Evolutionary conservation across 345 rosid species (phyloP).

Genomic region (Gossypium raimondii): DNA sequence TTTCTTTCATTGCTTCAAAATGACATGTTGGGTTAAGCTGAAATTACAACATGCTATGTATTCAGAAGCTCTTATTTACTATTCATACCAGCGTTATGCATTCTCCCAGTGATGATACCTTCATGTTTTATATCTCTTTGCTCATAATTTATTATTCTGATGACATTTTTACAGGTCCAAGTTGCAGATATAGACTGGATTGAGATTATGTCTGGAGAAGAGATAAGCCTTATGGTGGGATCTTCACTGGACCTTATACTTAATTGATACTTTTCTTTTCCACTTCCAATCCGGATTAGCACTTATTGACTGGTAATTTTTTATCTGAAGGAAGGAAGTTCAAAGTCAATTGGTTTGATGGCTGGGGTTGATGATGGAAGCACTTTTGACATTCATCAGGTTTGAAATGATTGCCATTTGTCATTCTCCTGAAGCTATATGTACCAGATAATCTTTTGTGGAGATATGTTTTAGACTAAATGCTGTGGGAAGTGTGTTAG

Average conservation of each 20-base stretch:
- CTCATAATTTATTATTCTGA: constrained; percentile 18
- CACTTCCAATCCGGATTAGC: background rate
- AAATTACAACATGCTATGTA: background rate
- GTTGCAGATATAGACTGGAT: constrained; percentile 95
- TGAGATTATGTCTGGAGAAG: constrained; percentile 66
- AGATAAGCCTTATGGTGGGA: constrained; percentile 80
- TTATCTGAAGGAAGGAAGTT: constrained; percentile 68
- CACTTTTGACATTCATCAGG: constrained; percentile 79
- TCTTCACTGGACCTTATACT: constrained; percentile 15
- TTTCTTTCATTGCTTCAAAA: background rate
- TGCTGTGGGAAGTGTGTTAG: background rate
- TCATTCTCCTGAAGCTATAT: constrained; percentile 9
- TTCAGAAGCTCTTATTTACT: constrained; percentile 8
- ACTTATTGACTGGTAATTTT: constrained; percentile 18
- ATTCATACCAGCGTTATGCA: background rate
- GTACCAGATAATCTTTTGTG: constrained; percentile 10
- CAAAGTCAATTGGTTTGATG: constrained; percentile 48
- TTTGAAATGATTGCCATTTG: constrained; percentile 25
- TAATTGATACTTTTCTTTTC: background rate
- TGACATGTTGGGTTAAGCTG: background rate
- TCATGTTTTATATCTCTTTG: background rate
- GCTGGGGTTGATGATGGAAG: constrained; percentile 70
- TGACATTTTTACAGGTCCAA: constrained; percentile 55
- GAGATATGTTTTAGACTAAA: constrained; percentile 7
- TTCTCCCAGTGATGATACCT: constrained; percentile 9